A percentile compares a stretch with the other conserved stretches of the same genome.
Evolutionary conservation across 352 stramenopile species (phyloP).

Genomic region (Phytophthora chlamydospora): DNA sequence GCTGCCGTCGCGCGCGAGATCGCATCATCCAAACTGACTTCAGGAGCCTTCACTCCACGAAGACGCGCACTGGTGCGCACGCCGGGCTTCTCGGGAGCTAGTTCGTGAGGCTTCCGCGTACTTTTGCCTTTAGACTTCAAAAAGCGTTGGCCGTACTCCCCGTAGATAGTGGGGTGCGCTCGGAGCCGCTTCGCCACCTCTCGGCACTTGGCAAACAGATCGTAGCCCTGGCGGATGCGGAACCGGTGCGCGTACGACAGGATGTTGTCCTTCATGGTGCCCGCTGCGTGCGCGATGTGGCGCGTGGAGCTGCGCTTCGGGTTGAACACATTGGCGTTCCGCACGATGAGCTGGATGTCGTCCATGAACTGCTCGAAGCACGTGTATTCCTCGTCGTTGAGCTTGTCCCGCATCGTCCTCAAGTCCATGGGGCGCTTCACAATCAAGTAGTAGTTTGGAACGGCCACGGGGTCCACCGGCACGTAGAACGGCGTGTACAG

Average conservation of each 20-base stretch:
- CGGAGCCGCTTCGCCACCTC: constrained; percentile 74
- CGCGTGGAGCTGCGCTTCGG: constrained; percentile 76
- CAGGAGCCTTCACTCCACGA: constrained; percentile 53
- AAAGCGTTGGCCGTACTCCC: constrained; percentile 36
- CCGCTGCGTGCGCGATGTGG: constrained; percentile 81
- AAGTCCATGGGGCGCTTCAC: constrained; percentile 90
- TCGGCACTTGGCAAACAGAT: constrained; percentile 88
- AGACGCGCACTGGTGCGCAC: constrained; percentile 45
- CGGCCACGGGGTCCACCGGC: constrained; percentile 74
- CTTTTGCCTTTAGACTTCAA: constrained; percentile 23
- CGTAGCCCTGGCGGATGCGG: constrained; percentile 85
- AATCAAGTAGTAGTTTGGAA: constrained; percentile 91
- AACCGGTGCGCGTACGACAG: constrained; percentile 89
- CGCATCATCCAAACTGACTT: constrained; percentile 35
- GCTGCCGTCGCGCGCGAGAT: constrained; percentile 15
- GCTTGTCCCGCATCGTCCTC: constrained; percentile 87
- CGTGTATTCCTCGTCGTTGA: constrained; percentile 91
- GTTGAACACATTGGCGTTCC: constrained; percentile 92
- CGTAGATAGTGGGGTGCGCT: constrained; percentile 53
- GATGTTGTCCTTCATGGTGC: constrained; percentile 91
- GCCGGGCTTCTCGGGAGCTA: constrained; percentile 20
- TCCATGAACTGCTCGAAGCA: constrained; percentile 89
- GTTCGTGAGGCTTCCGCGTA: constrained; percentile 12
- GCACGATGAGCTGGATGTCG: constrained; percentile 89
- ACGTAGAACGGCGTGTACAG: constrained; percentile 71